Base-by-base conservation (phyloP, 306 rosid species). In the Potentilla sterilis region DNA sequence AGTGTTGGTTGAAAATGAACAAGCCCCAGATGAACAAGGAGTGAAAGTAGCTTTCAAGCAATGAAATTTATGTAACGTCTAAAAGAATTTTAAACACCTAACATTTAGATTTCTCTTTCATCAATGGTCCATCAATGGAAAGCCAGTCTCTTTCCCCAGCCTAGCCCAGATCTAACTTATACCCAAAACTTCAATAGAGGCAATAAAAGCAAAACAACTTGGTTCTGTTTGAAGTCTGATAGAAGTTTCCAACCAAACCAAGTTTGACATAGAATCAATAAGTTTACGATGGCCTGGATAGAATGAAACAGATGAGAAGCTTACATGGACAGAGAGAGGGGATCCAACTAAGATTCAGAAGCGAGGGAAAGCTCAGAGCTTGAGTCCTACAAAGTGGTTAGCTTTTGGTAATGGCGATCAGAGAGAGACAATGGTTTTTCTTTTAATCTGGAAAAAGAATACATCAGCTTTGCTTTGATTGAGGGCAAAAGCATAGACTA, bases 101-200 rank as follows among this genome's bases (percentile, higher is more conserved):
- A 40, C 48, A 78, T 63, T 80, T 51, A 79, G 79, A 75, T 77
- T 81, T 85, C 75, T 72, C 15, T 57, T 73, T 57, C 68, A 38
- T 73, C 77, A 57, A 18, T 75, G 70, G n/a, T 74, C 62, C 81
- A 41, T 51, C 61, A 68, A 79, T 71, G 83, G 67, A 78, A 77
- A 72, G 68, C 41, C 42, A 80, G 72, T 76, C 83, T 51, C 63
- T 58, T 38, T 15, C 76, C 12, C 75, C 35, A 65, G 83, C 74
- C 83, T n/a, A 70, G 35, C 77, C 75, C 75, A 82, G 90, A 91
- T 86, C 90, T 87, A 76, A 68, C 76, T 75, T 75, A 0, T 37
- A 75, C 74, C 67, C 76, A 76, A 75, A 82, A 78, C 18, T 44
- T 65, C 64, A 28, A 70, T 18, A 75, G 22, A 62, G 79, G 73